phyloP scores from a whole-genome alignment of 495 filamentous ascomycete genomes.

The Aeminium ludgeri region DNA sequence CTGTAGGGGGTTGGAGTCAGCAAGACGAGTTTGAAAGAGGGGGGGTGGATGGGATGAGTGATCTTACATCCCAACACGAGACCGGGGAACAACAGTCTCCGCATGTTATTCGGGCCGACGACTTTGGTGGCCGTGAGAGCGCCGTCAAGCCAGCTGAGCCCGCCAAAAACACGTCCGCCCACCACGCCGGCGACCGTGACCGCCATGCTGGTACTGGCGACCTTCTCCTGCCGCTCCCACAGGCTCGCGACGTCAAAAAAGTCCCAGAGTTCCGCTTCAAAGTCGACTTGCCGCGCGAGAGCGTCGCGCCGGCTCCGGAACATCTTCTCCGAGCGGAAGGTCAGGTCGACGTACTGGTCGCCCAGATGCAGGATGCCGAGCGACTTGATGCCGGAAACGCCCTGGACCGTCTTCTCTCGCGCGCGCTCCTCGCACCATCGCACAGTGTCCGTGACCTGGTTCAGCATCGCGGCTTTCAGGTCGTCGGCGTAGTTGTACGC shows the following conservation, averaged over 20 bases:
- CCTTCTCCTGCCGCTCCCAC: slow-evolving; percentile 83
- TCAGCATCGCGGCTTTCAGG: slow-evolving; percentile 73
- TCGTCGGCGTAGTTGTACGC: slow-evolving; percentile 91
- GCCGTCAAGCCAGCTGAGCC: slow-evolving; percentile 78
- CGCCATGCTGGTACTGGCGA: slow-evolving; percentile 82
- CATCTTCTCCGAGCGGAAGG: slow-evolving; percentile 82
- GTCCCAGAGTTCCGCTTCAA: slow-evolving; percentile 75
- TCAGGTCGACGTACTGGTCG: slow-evolving; percentile 64
- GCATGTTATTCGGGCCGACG: slow-evolving; percentile 67
- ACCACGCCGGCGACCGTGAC: slow-evolving; percentile 81
- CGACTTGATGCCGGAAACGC: slow-evolving; percentile 75
- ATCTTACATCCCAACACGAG: slow-evolving; percentile 59
- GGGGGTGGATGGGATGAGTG: slow-evolving; percentile 1
- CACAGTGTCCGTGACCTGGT: slow-evolving; percentile 65
- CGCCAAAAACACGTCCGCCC: slow-evolving; percentile 61
- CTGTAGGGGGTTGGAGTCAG: slow-evolving; percentile 35
- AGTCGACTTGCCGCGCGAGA: slow-evolving; percentile 65
- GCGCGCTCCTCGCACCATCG: slow-evolving; percentile 69
- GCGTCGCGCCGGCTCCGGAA: slow-evolving; percentile 67
- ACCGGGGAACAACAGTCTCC: slow-evolving; percentile 66
- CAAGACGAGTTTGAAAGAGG: slow-evolving; percentile 3
- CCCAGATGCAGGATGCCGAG: slow-evolving; percentile 80
- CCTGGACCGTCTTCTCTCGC: slow-evolving; percentile 54
- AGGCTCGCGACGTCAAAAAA: slow-evolving; percentile 76
- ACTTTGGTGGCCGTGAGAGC: slow-evolving; percentile 61